These are phyloP conservation scores for Plasmodium vivax DNA, from an alignment of 169 alveolate genomes.

Conservation along the genomic window DNA sequence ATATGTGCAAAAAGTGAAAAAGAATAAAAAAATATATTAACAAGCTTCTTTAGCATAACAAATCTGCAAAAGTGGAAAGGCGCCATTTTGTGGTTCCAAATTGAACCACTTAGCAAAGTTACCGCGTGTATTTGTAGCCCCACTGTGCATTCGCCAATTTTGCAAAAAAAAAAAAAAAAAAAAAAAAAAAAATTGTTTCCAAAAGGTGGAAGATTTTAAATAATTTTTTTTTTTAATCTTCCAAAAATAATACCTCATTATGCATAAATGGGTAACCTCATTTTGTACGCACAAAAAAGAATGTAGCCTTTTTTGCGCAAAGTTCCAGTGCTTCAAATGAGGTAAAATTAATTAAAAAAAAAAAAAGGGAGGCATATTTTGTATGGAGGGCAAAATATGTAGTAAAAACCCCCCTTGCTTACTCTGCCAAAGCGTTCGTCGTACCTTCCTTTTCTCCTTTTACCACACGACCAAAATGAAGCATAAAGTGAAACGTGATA, in stretches of 20 bases:
- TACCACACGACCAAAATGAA: constrained; percentile 24
- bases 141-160: neutral
- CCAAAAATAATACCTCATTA: neutral
- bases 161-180: neutral
- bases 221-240: neutral
- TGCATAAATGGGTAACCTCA: neutral
- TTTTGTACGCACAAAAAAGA: neutral
- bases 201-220: neutral
- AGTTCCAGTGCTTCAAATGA: neutral
- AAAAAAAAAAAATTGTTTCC: neutral
- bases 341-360: neutral
- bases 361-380: neutral
- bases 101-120: neutral
- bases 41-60: neutral
- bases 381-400: neutral
- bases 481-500: constrained; percentile 68
- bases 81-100: neutral
- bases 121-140: neutral
- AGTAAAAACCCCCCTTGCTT: neutral
- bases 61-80: neutral
- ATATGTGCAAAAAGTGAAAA: neutral
- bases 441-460: neutral
- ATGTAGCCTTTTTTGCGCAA: neutral
- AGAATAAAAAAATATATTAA: neutral
- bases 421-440: neutral